These are phyloP conservation scores for Chlamydomonas incerta DNA, from an alignment of 139 green algal genomes.

Conservation along the genomic window DNA sequence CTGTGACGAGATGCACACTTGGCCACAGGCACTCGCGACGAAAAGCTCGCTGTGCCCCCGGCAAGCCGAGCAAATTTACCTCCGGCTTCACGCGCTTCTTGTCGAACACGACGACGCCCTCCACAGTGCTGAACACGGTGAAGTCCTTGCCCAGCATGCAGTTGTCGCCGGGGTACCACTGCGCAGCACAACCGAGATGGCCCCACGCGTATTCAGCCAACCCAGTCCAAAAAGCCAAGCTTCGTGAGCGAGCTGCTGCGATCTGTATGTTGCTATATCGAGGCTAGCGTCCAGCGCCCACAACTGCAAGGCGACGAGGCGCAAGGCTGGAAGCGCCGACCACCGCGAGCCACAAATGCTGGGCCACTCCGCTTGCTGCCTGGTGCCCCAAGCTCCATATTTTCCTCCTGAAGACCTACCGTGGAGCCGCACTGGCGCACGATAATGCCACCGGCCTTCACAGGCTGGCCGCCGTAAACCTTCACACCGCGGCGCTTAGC, in stretches of 20 bases:
- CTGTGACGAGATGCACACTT: too few species aligned
- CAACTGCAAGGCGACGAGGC: too few species aligned
- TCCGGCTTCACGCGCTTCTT: constrained; percentile 62
- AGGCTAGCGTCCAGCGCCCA: too few species aligned
- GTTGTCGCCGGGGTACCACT: constrained; percentile 91
- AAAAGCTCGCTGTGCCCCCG: too few species aligned
- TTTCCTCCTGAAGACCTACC: constrained; percentile 56
- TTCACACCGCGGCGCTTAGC: constrained; percentile 94
- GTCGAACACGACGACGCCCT: constrained; percentile 93
- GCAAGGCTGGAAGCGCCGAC: background rate
- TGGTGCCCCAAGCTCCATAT: background rate
- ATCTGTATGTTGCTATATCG: too few species aligned
- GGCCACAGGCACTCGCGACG: too few species aligned
- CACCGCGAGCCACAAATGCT: constrained; percentile 8
- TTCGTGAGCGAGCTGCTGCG: too few species aligned
- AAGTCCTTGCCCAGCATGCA: constrained; percentile 92
- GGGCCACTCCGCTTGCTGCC: too few species aligned
- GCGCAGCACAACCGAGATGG: constrained; percentile 6
- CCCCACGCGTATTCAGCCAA: too few species aligned
- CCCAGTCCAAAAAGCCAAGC: too few species aligned
- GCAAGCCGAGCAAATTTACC: constrained; percentile 24
- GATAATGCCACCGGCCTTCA: constrained; percentile 96
- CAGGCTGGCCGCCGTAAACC: constrained; percentile 94
- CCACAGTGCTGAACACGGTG: constrained; percentile 90
- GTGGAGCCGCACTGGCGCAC: constrained; percentile 92